These are phyloP conservation scores for Monosporascus sp. DNA, from an alignment of 2,329 filamentous ascomycete species.

Conservation along the genomic window DNA sequence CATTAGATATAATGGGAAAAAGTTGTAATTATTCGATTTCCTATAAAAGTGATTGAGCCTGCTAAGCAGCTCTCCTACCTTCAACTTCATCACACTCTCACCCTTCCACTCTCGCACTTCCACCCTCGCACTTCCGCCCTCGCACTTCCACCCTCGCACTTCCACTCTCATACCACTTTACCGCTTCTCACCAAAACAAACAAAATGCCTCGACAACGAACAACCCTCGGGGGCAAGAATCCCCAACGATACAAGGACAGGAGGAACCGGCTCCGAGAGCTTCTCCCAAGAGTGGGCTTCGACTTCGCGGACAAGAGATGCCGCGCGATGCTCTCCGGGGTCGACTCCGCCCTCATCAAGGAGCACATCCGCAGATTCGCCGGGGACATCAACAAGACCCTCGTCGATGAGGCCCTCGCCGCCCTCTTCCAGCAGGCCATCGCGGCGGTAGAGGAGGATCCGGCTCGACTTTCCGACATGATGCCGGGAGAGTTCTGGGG, in stretches of 20 bases:
- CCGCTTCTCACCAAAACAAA: background rate
- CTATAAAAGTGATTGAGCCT: too few relatives aligned
- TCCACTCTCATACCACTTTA: accelerated
- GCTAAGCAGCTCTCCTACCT: too few relatives aligned
- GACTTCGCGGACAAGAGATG: background rate
- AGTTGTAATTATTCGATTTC: too few relatives aligned
- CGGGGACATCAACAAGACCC: background rate
- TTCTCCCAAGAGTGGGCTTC: slow-evolving; percentile 2
- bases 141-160: background rate
- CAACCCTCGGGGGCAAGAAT: background rate
- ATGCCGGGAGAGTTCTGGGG: slow-evolving; percentile 3
- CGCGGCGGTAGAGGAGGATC: background rate
- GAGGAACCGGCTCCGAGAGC: background rate
- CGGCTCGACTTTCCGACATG: background rate
- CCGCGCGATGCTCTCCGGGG: background rate
- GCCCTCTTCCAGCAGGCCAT: slow-evolving; percentile 1
- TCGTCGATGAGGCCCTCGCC: slow-evolving; percentile 3
- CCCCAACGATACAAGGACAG: background rate
- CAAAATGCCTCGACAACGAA: slow-evolving; percentile 1
- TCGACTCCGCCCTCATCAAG: background rate
- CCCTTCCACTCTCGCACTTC: background rate
- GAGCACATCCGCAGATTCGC: slow-evolving; percentile 1
- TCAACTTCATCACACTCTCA: too few relatives aligned
- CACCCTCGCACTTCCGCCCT: background rate
- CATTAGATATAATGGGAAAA: too few relatives aligned